Base-by-base conservation (phyloP, 108 stramenopile species). In the Cyclotella distinguenda region DNA sequence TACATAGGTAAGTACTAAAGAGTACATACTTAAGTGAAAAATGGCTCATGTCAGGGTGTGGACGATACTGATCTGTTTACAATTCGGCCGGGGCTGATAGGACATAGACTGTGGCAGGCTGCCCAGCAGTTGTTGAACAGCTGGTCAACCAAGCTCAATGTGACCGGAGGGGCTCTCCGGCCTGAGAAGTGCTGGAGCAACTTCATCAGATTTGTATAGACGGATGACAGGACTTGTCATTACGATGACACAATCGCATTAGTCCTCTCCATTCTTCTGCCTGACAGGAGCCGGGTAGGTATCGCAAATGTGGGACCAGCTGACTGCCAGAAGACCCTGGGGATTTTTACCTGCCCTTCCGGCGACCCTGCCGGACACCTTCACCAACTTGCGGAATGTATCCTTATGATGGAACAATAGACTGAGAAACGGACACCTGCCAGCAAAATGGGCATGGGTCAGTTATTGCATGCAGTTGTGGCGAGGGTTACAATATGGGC, bases 401-500 rank as follows among this genome's bases (percentile, higher is more conserved):
- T 52, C 3, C 7, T 32, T 2, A 52, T 11, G n/a, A 4, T 52
- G 50, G 50, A 1, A 2, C 11, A 0, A n/a, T 10, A 1, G 27
- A 12, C 7, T 52, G 5, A 1, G 0, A 1, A 11, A 7, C 9
- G 70, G 70, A 0, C 8, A 38, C 0, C 40, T 71, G 6, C 70
- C 70, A 0, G 25, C 60, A 0, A 30, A 30, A 12, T 52, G 48
- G 6, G 48, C 21, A 1, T 71, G 70, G 70, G n/a, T 44, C 2
- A 51, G 60, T 32, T 62, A 62, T 51, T 62, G 13, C 6, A 4
- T 26, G 18, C 70, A 71, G 36, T 52, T 71, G 0, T 71, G 70
- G 70, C n/a, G 51, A 10, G 60, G 52, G 0, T 0, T 71, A 0
- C 43, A 45, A 44, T 71, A 62, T 22, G 70, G 70, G 1, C 25